Conservation (phyloP, 257 asterid species). For the Orobanche coerulescens region DNA sequence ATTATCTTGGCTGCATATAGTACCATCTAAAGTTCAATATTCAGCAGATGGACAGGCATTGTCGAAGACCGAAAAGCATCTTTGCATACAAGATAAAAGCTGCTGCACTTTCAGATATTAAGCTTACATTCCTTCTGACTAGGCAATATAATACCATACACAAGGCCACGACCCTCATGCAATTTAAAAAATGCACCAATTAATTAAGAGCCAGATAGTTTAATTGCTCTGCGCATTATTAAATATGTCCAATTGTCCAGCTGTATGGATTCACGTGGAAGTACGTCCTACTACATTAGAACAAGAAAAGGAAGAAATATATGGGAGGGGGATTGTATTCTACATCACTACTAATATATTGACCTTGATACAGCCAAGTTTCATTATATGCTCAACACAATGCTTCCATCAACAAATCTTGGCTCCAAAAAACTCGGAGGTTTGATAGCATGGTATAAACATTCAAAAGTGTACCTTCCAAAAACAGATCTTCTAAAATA, state of each 20-base stretch:
- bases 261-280: not conserved
- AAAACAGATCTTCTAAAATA: conserved; percentile 32
- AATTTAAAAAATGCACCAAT: not conserved
- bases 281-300: not conserved
- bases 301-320: not conserved
- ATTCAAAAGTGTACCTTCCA: conserved; percentile 32
- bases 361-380: conserved; percentile 22
- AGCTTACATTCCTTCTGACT: not conserved
- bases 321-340: not conserved
- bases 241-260: not conserved
- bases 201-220: not conserved
- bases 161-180: not conserved
- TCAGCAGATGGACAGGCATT: not conserved
- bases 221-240: not conserved
- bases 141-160: not conserved
- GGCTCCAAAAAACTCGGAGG: conserved; percentile 23
- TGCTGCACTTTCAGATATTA: not conserved
- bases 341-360: conserved; percentile 13
- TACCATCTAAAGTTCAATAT: not conserved
- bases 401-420: conserved; percentile 22
- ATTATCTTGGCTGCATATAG: not conserved
- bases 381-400: conserved; percentile 33
- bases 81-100: not conserved
- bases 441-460: conserved; percentile 21
- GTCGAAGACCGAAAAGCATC: not conserved